A percentile compares a stretch with the other conserved stretches of the same genome.
Evolutionary conservation across 2,329 filamentous ascomycete genomes (phyloP).

Genomic region (Apiospora rasikravindrae): DNA sequence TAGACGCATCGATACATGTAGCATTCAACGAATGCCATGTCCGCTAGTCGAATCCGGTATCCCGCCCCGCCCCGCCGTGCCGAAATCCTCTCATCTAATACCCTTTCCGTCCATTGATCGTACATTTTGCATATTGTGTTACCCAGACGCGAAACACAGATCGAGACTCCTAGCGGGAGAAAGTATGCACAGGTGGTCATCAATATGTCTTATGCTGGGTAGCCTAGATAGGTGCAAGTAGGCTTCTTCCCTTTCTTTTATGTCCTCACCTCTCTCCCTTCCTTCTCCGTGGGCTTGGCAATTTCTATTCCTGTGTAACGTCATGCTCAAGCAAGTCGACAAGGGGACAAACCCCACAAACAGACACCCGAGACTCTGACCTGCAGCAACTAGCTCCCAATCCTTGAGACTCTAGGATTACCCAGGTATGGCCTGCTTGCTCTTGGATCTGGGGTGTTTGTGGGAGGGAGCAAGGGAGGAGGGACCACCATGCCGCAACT

Average conservation of each 20-base stretch:
- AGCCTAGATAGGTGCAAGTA: neutral
- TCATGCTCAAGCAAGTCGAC: neutral
- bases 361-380: neutral
- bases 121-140: neutral
- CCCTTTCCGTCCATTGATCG: neutral
- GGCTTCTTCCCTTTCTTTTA: neutral
- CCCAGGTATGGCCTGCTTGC: neutral
- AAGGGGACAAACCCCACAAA: conserved; percentile 2
- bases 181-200: neutral
- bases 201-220: no score
- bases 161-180: neutral
- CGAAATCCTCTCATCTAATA: conserved; percentile 1
- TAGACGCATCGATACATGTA: neutral
- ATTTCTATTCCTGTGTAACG: neutral
- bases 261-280: neutral
- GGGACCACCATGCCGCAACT: conserved; percentile 10
- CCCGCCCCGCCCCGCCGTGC: conserved; percentile 2
- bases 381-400: conserved; percentile 1
- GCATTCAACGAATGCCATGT: neutral
- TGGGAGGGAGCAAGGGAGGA: neutral
- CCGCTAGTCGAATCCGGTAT: conserved; percentile 5
- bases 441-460: neutral
- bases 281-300: neutral
- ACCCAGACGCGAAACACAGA: neutral
- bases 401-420: neutral